Percentiles rank a stretch among this genome's conserved stretches.
These are phyloP conservation scores for Cordyceps pruinosa DNA, from an alignment of 2,329 filamentous ascomycete species.

Conservation along the genomic window DNA sequence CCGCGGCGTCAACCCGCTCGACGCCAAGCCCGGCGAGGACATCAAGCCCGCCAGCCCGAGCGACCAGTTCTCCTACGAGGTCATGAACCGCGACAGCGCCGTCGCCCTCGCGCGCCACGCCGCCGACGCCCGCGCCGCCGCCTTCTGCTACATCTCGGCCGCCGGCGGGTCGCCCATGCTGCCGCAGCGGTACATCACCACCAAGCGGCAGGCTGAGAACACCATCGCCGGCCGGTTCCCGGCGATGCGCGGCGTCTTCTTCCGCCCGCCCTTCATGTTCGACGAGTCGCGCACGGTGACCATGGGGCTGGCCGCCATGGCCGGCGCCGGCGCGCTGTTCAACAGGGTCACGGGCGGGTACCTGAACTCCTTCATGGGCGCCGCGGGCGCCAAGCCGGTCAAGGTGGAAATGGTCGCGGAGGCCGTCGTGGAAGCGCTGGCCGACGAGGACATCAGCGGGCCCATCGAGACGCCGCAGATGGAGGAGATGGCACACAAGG, in stretches of 20 bases:
- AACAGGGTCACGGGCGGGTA: slow-evolving; percentile 72
- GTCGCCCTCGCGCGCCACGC: slow-evolving; percentile 77
- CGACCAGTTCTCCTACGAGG: slow-evolving; percentile 85
- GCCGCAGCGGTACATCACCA: slow-evolving; percentile 77
- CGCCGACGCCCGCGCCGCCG: slow-evolving; percentile 52
- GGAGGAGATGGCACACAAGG: slow-evolving; percentile 70
- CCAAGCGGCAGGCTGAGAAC: slow-evolving; percentile 84
- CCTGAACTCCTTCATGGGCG: slow-evolving; percentile 70
- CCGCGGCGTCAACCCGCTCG: slow-evolving; percentile 63
- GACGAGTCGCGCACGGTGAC: slow-evolving; percentile 77
- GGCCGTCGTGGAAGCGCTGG: slow-evolving; percentile 80
- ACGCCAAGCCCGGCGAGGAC: slow-evolving; percentile 50
- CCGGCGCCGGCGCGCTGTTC: slow-evolving; percentile 65
- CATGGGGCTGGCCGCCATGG: slow-evolving; percentile 73
- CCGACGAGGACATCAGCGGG: slow-evolving; percentile 65
- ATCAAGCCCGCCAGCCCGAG: slow-evolving; percentile 60
- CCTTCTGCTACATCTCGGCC: slow-evolving; percentile 85
- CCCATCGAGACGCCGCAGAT: slow-evolving; percentile 74
- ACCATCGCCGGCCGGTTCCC: slow-evolving; percentile 68
- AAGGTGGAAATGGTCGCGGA: slow-evolving; percentile 83
- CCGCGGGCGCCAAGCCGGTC: slow-evolving; percentile 76
- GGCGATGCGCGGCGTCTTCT: slow-evolving; percentile 69
- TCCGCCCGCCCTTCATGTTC: slow-evolving; percentile 84
- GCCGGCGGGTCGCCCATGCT: slow-evolving; percentile 79
- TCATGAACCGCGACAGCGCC: slow-evolving; percentile 91